Percentiles rank a stretch among this genome's conserved stretches.
These are phyloP conservation scores for Coemansia sp. DNA, from an alignment of 192 early-diverging fungal species.

Conservation along the genomic window DNA sequence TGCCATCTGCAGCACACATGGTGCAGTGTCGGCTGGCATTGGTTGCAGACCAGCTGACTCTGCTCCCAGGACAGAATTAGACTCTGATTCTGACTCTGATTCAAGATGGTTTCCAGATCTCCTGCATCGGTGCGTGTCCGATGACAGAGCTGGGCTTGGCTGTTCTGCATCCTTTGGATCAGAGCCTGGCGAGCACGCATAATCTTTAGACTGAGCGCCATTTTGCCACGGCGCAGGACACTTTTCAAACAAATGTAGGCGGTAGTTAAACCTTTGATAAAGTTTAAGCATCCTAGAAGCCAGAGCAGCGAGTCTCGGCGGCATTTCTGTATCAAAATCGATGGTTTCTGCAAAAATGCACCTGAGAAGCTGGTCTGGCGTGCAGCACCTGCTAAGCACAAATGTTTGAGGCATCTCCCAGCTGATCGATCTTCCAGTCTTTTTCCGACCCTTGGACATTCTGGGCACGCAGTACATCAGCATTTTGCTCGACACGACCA, in stretches of 20 bases:
- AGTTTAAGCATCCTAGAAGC: constrained; percentile 48
- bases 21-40: background rate
- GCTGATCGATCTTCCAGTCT: background rate
- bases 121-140: background rate
- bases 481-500: too few relatives aligned
- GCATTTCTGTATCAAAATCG: constrained; percentile 5
- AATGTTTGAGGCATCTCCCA: constrained; percentile 31
- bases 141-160: background rate
- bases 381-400: constrained; percentile 16
- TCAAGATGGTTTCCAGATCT: background rate
- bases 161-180: background rate
- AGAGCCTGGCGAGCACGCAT: background rate
- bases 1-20: constrained; percentile 21
- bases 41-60: background rate
- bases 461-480: constrained; percentile 32
- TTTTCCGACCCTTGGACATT: background rate
- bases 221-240: constrained; percentile 56
- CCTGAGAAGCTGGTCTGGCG: constrained; percentile 12
- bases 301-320: constrained; percentile 25
- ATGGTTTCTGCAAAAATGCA: constrained; percentile 20
- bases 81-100: background rate
- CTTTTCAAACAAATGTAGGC: constrained; percentile 42
- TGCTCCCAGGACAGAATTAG: too few relatives aligned
- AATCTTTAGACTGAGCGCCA: background rate
- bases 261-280: constrained; percentile 46